Evolutionary conservation across 306 rosid genomes (phyloP), one percentile per base, ranked within the genome.

Genomic region (Myrica gale): DNA sequence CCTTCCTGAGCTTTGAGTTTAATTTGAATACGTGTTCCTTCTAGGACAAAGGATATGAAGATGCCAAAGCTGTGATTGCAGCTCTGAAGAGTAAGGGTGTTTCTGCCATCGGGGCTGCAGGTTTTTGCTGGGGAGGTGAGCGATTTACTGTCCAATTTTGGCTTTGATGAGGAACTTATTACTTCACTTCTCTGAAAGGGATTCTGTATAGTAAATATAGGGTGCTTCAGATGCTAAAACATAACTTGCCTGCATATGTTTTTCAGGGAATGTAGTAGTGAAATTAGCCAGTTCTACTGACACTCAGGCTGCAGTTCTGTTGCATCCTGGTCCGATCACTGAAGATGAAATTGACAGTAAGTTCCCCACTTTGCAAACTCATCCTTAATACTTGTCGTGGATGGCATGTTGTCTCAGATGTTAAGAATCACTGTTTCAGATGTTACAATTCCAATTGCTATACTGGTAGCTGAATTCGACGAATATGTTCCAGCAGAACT

Each of bases 71-170:
- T 56, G 57, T 90, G 39, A 72, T 90, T 78, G 87, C 87, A 70
- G 90, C 81, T 74, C 78, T 90, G 37, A 86, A 67, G 84, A 80
- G 83, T 65, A 86, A 72, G 78, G 92, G 89, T n/a, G 63, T 82
- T 81, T 83, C 87, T 47, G 56, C 88, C 52, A 78, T 86, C 26
- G 96, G 92, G 16, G 92, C 88, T 68, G 89, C 83, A n/a, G 92
- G 96, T 32, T 86, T 88, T 73, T 90, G 92, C 81, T 90, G 88
- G 88, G 96, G 89, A 67, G 96, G 91, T 88, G 43, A 79, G 54
- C 71, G 52, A 21, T 41, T 44, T 70, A 47, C 75, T 71, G n/a
- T 56, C 7, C 55, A 67, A 58, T 44, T 42, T 42, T 9, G 74
- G 20, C 75, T 68, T 76, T 17, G 9, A 47, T 47, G 12, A 50